Conservation (phyloP, 176 grass and related monocot genomes). For the Lolium perenne region DNA sequence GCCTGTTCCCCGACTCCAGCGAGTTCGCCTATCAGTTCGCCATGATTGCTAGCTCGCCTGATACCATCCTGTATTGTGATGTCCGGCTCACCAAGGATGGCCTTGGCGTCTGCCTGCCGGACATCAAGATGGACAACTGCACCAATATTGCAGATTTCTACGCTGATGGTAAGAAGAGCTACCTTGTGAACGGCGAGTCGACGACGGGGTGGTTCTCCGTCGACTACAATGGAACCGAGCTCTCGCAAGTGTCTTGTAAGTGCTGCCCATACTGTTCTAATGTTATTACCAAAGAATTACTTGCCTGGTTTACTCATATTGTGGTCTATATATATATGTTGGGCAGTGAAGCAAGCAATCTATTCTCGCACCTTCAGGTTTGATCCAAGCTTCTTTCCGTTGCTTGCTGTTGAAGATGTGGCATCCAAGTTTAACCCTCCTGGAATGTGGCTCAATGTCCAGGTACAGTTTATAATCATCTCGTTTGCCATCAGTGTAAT, state of each 20-base stretch:
- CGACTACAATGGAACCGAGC: slow-evolving; percentile 67
- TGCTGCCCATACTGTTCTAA: slow-evolving; percentile 17
- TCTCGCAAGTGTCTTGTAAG: slow-evolving; percentile 58
- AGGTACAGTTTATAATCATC: slow-evolving; percentile 53
- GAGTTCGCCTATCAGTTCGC: slow-evolving; percentile 52
- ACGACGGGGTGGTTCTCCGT: slow-evolving; percentile 72
- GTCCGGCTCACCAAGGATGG: slow-evolving; percentile 77
- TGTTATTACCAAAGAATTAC: not conserved
- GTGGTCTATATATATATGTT: slow-evolving; percentile 22
- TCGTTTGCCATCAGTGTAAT: not conserved
- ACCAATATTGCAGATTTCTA: slow-evolving; percentile 56
- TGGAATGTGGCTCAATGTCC: slow-evolving; percentile 87
- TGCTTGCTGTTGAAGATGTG: slow-evolving; percentile 80
- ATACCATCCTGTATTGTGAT: slow-evolving; percentile 72
- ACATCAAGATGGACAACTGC: slow-evolving; percentile 76
- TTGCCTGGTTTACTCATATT: slow-evolving; percentile 22
- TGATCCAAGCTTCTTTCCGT: slow-evolving; percentile 46
- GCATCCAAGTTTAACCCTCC: slow-evolving; percentile 57
- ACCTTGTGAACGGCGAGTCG: slow-evolving; percentile 64
- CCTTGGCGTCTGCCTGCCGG: slow-evolving; percentile 73
- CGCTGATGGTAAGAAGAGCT: slow-evolving; percentile 46
- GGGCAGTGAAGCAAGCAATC: slow-evolving; percentile 64
- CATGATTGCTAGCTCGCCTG: slow-evolving; percentile 41
- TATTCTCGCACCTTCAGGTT: slow-evolving; percentile 49
- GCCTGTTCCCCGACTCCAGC: slow-evolving; percentile 85